Conservation (phyloP, 805 yeast species). For the Ogataea minuta region DNA sequence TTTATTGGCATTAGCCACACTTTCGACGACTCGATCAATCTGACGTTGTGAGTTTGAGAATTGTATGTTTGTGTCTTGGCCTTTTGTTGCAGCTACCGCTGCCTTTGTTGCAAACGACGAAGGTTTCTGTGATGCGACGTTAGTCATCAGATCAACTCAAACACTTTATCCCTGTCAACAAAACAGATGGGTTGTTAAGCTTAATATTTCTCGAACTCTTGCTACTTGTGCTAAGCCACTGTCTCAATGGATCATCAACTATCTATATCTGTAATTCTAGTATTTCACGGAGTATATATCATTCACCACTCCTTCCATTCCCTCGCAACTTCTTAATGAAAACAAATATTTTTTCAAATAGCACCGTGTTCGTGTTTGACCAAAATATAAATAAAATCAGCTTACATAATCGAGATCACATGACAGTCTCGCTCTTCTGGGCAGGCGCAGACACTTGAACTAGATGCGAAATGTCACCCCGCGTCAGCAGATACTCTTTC, state of each 20-base stretch:
- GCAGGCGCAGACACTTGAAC: not conserved
- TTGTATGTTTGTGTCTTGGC: not conserved
- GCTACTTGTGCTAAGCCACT: too few species aligned
- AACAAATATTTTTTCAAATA: slow-evolving; percentile 4
- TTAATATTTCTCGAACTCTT: too few species aligned
- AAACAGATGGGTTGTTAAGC: too few species aligned
- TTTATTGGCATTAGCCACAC: slow-evolving; percentile 38
- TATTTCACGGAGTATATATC: not conserved
- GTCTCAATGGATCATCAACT: too few species aligned
- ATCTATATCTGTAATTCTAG: too few species aligned
- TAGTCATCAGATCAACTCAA: slow-evolving; percentile 9
- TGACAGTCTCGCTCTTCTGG: slow-evolving; percentile 2
- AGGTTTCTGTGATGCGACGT: slow-evolving; percentile 14
- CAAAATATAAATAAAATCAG: slow-evolving; percentile 4
- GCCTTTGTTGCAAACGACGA: slow-evolving; percentile 29
- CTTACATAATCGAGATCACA: slow-evolving; percentile 1
- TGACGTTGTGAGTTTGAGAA: slow-evolving; percentile 7
- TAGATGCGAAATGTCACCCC: not conserved
- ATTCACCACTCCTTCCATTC: slow-evolving; percentile 4
- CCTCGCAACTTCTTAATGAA: not conserved
- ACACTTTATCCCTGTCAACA: not conserved
- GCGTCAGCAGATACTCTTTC: slow-evolving; percentile 1
- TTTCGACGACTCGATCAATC: slow-evolving; percentile 40
- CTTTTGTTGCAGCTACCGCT: slow-evolving; percentile 22
- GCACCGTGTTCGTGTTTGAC: slow-evolving; percentile 10